Conservation (phyloP, 2,329 filamentous ascomycete species). For the Stemphylium beticola region DNA sequence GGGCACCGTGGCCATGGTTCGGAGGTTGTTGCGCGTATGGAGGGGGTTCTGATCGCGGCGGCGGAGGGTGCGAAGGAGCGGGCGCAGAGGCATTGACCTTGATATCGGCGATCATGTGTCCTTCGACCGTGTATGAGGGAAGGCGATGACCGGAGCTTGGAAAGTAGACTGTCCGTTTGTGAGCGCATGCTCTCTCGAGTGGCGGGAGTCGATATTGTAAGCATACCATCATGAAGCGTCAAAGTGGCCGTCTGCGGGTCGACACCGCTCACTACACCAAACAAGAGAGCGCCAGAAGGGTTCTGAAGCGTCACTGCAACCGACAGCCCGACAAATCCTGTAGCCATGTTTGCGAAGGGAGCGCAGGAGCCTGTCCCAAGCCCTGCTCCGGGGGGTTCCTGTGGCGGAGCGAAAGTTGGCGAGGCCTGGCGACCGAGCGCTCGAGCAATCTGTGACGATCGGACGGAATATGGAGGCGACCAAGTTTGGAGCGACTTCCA, state of each 20-base stretch:
- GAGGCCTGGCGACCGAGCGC: not conserved
- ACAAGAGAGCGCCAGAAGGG: constrained; percentile 68
- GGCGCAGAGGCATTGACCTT: constrained; percentile 53
- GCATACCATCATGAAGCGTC: constrained; percentile 72
- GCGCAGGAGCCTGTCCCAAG: not conserved
- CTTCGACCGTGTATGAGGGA: constrained; percentile 62
- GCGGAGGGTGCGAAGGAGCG: constrained; percentile 20
- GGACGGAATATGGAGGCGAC: not conserved
- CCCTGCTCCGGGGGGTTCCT: constrained; percentile 3
- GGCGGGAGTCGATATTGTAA: not conserved
- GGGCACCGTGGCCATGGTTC: constrained; percentile 17
- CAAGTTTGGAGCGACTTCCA: not conserved
- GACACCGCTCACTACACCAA: constrained; percentile 74
- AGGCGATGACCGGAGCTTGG: constrained; percentile 61
- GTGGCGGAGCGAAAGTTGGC: constrained; percentile 6
- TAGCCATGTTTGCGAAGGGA: constrained; percentile 57
- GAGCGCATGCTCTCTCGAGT: not conserved
- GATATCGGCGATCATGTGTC: constrained; percentile 64
- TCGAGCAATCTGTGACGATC: not conserved
- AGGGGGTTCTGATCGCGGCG: constrained; percentile 23
- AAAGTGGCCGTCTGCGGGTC: constrained; percentile 67
- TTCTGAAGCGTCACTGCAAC: constrained; percentile 75
- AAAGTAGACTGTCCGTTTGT: constrained; percentile 56
- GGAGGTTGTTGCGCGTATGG: constrained; percentile 31
- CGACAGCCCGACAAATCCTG: constrained; percentile 75